Base-by-base conservation (phyloP, 2,329 filamentous ascomycete genomes). In the Pseudocercospora macadamiae region DNA sequence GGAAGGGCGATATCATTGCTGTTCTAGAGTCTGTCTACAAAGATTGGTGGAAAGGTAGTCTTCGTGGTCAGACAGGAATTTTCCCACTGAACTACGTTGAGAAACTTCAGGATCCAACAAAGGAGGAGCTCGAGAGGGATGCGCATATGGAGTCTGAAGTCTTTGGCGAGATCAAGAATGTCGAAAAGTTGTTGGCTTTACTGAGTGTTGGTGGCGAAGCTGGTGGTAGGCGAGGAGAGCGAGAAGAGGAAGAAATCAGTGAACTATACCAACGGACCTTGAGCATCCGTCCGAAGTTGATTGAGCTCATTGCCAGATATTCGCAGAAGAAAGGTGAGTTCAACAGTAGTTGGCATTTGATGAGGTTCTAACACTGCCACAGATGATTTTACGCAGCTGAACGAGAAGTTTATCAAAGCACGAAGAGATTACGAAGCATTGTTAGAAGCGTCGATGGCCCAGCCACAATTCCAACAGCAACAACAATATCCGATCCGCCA, bases 391-490 rank as follows among this genome's bases (percentile, higher is more conserved):
- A 97, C 95, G 2, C 93, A 97, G 73, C 81, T 99, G 63, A 99
- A 99, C 71, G 95, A 99, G 76, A 97, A 97, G 78, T 99, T 99
- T 76, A 97, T 99, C 82, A 99, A 99, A 77, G 95, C 95, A 45
- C 88, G 95, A 64, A 86, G 93, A 69, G 95, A 99, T 76, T 99
- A 99, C 74, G 95, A 99, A 77, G 88, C 90, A 26, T 83, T 99
- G n/a, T 81, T 99, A 18, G 95, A 99, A 75, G 89, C 91, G 16
- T 97, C 93, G 56, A 97, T 99, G 93, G 87, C 93, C 1, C 93
- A 97, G 67, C 89, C 93, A n/a, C 86, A 90, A 53, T 66, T 69
- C 44, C 62, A 68, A 28, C 68, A 71, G 47, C 34, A 49, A 49
- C 67, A 71, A 34, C 86, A 88, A 37, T 72, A 66, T 55, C 68